Base-by-base conservation (phyloP, 805 yeast species). In the Candida michaelii region DNA sequence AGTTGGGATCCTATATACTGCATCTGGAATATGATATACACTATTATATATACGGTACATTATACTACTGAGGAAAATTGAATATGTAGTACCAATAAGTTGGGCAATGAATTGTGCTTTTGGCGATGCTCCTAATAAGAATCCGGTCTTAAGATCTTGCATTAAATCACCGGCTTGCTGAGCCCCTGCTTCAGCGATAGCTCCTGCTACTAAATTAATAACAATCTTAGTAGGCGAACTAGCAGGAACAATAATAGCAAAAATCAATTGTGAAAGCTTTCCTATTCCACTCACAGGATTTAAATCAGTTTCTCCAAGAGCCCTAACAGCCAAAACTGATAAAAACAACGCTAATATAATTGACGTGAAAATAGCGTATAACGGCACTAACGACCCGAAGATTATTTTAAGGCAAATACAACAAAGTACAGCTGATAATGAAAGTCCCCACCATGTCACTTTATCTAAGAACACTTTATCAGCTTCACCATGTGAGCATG, bases 271-370 rank as follows among this genome's bases (percentile, higher is more conserved):
- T 1, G 97, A 90, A 21, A 91, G 68, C 63, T 91, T 91, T 1
- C 99, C 98, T 18, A 91, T 90, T 0, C 98, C 98, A 54, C 95
- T 84, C 1, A 91, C 99, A 0, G 99, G 99, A 57, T 91, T 91
- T 49, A 91, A 73, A 63, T 91, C 99, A 0, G 99, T 93, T 60
- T 93, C 98, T 4, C 99, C 99, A 5, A 91, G 68, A 0, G 99
- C 97, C 35, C 98, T 73, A 1, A 93, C 95, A 1, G 96, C 98
- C 4, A 91, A 69, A 1, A 91, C 74, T 0, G 97, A 87, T 33
- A 91, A 73, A 45, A 89, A 66, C 17, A 91, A 66, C 0, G 98
- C 96, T 16, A 93, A 53, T 0, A 83, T 48, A 4, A 91, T 76
- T 0, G 97, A 93, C 0, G 79, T 64, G 0, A 80, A 54, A 27